These are phyloP conservation scores for Echium plantagineum DNA, from an alignment of 257 asterid genomes.

Conservation along the genomic window DNA sequence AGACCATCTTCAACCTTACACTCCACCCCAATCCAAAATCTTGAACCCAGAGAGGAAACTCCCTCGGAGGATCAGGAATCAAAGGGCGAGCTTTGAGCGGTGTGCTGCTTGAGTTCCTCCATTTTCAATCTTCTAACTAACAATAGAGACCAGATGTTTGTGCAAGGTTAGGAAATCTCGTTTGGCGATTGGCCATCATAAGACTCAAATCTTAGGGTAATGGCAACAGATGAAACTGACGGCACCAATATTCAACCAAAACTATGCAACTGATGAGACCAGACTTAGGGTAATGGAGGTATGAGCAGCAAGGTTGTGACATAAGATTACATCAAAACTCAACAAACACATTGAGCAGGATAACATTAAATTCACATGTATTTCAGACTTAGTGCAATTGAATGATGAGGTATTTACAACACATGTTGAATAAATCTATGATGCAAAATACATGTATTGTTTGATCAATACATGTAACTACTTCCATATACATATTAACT, in stretches of 20 bases:
- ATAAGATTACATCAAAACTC: too few species aligned
- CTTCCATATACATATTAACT: background rate
- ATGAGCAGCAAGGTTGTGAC: too few species aligned
- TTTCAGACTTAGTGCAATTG: too few species aligned
- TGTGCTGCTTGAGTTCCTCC: background rate
- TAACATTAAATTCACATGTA: too few species aligned
- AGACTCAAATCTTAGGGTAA: background rate
- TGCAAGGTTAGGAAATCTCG: background rate
- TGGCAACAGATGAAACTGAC: background rate
- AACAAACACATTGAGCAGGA: too few species aligned
- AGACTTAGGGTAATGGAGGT: background rate
- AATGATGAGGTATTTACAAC: too few species aligned
- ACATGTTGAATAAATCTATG: background rate
- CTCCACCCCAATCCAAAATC: too few species aligned
- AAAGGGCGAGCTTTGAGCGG: slow-evolving; percentile 59
- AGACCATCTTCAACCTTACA: too few species aligned
- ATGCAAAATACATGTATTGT: background rate
- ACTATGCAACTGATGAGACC: background rate
- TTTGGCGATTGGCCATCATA: background rate
- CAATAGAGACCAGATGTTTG: background rate
- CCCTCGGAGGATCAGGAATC: slow-evolving; percentile 48
- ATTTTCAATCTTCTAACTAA: background rate
- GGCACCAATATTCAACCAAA: background rate
- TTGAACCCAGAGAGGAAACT: background rate
- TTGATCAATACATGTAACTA: background rate